Evolutionary conservation across 2,329 filamentous ascomycete genomes (phyloP), one percentile per base, ranked within the genome.

Genomic region (Neurospora crassa): DNA sequence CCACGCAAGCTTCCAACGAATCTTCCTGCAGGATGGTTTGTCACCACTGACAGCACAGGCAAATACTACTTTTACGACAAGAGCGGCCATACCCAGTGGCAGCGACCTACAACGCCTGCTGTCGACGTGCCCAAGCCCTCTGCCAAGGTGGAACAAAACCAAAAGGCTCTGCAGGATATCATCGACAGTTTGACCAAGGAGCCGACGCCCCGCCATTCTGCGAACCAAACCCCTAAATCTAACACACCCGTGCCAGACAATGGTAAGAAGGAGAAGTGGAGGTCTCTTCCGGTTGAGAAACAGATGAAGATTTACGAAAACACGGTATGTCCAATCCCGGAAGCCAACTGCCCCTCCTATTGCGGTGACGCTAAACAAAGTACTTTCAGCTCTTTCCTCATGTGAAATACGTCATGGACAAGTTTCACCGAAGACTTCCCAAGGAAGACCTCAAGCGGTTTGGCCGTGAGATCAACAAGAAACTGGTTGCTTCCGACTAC

Each of bases 281-380:
- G 88, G 70, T 86, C 85, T 72, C 79, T 90, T 41, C 84, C 90
- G 1, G 79, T 89, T 75, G 94, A 97, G 75, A 97, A 97, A 82
- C 93, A 96, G 81, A 96, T 94, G 88, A 97, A 93, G 83, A 86
- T 97, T 2, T 98, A 97, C 77, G 94, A 97, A 80, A 94, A 94
- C 78, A 97, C 94, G 69, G 93, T 96, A 85, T 80, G 92, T 84
- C 40, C 7, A 70, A n/a, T 16, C 29, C 24, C 53, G 24, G 6
- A 6, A 20, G 20, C 68, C 5, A 10, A 10, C 8, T 1, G 14
- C 16, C n/a, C n/a, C 34, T 70, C 18, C 43, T 67, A 37, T 47
- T 67, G 68, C 29, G 7, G 29, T 8, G 34, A 24, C 73, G 67
- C 72, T 77, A n/a, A 76, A 68, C 67, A 67, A 16, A 8, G 11